These are phyloP conservation scores for Zygotorulaspora sp. DNA, from an alignment of 805 yeast species.

Conservation along the genomic window DNA sequence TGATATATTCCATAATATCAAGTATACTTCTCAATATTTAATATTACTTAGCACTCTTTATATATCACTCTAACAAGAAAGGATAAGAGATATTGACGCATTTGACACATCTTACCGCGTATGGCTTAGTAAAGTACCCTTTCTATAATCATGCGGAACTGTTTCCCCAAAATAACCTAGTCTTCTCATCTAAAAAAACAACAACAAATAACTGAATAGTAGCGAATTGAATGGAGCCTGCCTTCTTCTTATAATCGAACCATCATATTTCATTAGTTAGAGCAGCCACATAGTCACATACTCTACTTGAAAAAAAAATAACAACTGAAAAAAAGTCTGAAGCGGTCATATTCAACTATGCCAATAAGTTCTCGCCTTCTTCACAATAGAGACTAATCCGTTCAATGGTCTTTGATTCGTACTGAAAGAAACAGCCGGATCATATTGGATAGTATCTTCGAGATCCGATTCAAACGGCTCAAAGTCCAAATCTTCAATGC, in stretches of 20 bases:
- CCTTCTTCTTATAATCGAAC: not conserved
- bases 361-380: constrained; percentile 26
- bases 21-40: not conserved
- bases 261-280: no score
- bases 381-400: constrained; percentile 21
- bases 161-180: no score
- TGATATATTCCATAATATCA: not conserved
- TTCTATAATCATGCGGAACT: no score
- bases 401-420: constrained; percentile 15
- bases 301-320: constrained; percentile 5
- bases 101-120: no score
- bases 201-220: not conserved
- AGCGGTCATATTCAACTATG: constrained; percentile 11
- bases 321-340: not conserved
- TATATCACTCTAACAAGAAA: no score
- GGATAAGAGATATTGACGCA: no score
- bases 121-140: no score
- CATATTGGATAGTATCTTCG: constrained; percentile 16
- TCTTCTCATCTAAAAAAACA: no score
- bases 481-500: constrained; percentile 27
- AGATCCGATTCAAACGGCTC: constrained; percentile 13
- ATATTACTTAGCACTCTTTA: not conserved
- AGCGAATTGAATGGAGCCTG: not conserved
- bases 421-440: constrained; percentile 10
- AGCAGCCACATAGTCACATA: no score